Evolutionary conservation across 352 stramenopile genomes (phyloP).

Genomic region (Discostella stelligera): DNA sequence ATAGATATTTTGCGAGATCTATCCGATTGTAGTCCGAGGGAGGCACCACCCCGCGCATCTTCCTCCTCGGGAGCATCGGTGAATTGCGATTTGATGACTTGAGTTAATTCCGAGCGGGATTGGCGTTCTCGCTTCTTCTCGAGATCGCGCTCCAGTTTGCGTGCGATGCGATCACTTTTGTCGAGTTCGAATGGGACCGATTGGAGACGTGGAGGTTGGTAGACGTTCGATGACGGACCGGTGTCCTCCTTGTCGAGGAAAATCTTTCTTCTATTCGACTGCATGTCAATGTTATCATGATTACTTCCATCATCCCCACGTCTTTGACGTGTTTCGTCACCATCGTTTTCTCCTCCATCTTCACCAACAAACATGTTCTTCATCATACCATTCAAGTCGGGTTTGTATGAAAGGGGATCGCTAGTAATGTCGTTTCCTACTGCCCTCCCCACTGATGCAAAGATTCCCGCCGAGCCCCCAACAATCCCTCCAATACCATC

Average conservation of each 20-base stretch:
- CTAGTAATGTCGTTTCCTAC: conserved; percentile 30
- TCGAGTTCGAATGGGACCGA: conserved; percentile 69
- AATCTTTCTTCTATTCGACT: conserved; percentile 20
- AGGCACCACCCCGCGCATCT: conserved; percentile 70
- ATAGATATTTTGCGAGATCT: conserved; percentile 52
- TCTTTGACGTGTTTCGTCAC: background rate
- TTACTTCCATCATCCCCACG: conserved; percentile 8
- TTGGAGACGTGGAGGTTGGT: conserved; percentile 70
- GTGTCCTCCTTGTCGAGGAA: conserved; percentile 42
- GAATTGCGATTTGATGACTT: conserved; percentile 66
- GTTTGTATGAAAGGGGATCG: conserved; percentile 53
- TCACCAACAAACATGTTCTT: conserved; percentile 40
- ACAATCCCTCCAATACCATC: conserved; percentile 3
- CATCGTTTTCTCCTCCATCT: conserved; percentile 3
- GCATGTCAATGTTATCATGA: conserved; percentile 22
- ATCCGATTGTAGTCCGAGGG: conserved; percentile 62
- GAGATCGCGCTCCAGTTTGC: conserved; percentile 36
- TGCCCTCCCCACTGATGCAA: conserved; percentile 35
- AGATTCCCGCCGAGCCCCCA: conserved; percentile 20
- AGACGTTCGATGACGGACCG: conserved; percentile 32
- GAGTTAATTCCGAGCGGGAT: conserved; percentile 65
- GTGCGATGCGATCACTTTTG: conserved; percentile 51
- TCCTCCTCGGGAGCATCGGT: conserved; percentile 77
- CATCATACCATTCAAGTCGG: conserved; percentile 51
- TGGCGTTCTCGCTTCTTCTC: conserved; percentile 52